Conservation (phyloP, 768 basidiomycete genomes). For the Boletus speciosus region DNA sequence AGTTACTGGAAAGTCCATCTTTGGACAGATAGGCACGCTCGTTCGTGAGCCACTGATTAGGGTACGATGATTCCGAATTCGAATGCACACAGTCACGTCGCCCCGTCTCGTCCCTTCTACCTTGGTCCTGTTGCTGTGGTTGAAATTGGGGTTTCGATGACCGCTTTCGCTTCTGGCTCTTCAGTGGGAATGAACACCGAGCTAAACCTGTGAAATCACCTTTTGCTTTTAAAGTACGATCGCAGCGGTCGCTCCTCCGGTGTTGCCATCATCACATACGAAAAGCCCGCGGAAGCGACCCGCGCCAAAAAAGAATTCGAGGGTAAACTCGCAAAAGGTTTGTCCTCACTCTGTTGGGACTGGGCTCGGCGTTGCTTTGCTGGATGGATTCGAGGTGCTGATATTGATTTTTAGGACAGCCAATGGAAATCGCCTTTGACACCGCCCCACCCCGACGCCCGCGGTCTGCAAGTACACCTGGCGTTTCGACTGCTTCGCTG, state of each 20-base stretch:
- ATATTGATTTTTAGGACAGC: constrained; percentile 55
- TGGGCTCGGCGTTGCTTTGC: neutral
- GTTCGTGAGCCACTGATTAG: constrained; percentile 90
- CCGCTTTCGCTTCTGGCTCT: constrained; percentile 43
- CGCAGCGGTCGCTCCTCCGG: constrained; percentile 91
- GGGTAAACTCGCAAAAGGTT: constrained; percentile 87
- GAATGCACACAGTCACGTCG: constrained; percentile 33
- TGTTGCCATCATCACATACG: constrained; percentile 74
- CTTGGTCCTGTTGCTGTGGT: constrained; percentile 30
- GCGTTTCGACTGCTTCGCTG: constrained; percentile 50
- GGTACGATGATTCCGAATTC: constrained; percentile 70
- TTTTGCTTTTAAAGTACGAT: constrained; percentile 76
- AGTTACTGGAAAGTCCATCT: constrained; percentile 60
- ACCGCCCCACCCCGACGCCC: constrained; percentile 42
- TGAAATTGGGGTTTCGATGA: constrained; percentile 32
- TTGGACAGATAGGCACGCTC: constrained; percentile 90
- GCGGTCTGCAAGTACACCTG: constrained; percentile 46
- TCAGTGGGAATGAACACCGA: constrained; percentile 38
- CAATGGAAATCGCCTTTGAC: constrained; percentile 70
- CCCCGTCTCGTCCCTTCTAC: constrained; percentile 33
- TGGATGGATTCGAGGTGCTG: neutral
- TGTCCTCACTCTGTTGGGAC: neutral
- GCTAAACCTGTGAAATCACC: constrained; percentile 56
- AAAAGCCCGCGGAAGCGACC: constrained; percentile 74
- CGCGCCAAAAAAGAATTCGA: constrained; percentile 81